Base-by-base conservation (phyloP, 192 early-diverging fungal genomes). In the Pecoramyces ruminantium region DNA sequence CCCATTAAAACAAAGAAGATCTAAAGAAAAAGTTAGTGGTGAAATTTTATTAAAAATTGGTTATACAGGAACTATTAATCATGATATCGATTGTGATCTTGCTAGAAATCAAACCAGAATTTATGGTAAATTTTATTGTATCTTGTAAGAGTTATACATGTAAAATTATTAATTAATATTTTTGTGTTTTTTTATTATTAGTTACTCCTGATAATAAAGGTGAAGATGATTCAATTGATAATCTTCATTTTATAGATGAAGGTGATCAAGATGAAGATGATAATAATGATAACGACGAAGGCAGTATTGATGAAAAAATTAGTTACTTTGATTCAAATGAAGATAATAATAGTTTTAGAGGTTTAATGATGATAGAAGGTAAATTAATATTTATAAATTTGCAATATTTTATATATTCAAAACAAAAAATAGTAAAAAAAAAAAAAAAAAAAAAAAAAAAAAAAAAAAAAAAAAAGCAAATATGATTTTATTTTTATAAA, bases 21-120 rank as follows among this genome's bases (percentile, higher is more conserved):
- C 83, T 12, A 84, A 83, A 28, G 87, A 87, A 77, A 85, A 85
- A 15, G 79, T 83, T 34, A 78, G 79, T 27, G 82, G 82, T 29
- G 82, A 83, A 18, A 29, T 83, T 28, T 38, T 79, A 29, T 34
- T 83, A 30, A 79, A 79, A 38, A 51, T 38, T 27, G 82, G 82
- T 51, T 79, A 29, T 51, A 80, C 9, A 67, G 29, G 77, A 14
- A 12, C 29, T 29, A 29, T 25, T 0, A 29, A 38, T 16, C n/a
- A 83, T 4, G 29, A 83, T 4, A 51, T 82, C 27, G 67, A 25
- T 83, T 79, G 77, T 21, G 79, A 67, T 9, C 25, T 67, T 27
- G 51, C 51, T 9, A 67, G 51, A 67, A 21, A 25, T 67, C 51
- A 67, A 67, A 67, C 51, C 0, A 67, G 51, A 67, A 67, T 67